Evolutionary conservation across 768 basidiomycete genomes (phyloP), one percentile per base, ranked within the genome.

Genomic region (Paxillus rubicundulus): DNA sequence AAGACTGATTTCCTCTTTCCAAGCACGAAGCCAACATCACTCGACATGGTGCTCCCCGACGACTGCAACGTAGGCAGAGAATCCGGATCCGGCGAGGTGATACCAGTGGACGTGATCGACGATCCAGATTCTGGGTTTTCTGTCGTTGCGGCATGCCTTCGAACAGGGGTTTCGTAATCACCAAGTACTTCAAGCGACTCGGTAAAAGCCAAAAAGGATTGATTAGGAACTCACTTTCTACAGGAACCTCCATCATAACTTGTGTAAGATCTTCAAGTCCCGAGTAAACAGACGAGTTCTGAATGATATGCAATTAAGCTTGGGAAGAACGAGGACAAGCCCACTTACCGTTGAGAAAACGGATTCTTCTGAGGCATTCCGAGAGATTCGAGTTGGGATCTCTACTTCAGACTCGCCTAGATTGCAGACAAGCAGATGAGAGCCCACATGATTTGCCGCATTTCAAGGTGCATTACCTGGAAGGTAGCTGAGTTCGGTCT

Each of bases 231-330:
- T 40, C 7, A 48, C 55, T 18, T 14, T 56, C 41, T 30, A 37
- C 53, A 16, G 55, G 52, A 7, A 56, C 37, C 21, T 41, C 33
- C 30, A 20, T 32, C 55, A 56, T 56, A 33, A 47, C 34, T 27
- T 56, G 42, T 8, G 45, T 53, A 21, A 56, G 28, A 17, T 56
- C 55, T 28, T 56, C 55, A n/a, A 56, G 52, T 8, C 55, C 55
- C 17, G 55, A 54, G 21, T 56, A 56, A 10, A 46, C 18, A 10
- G 53, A 41, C 20, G 55, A 56, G 38, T 47, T 34, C 55, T 56
- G 55, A 17, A 32, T 20, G 18, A 32, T 20, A 16, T 10, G 21
- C 21, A 18, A 38, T 40, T 42, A 4, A 40, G 20, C 17, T 14
- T 12, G 10, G 27, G 16, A 12, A 21, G 12, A 10, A 10, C 1